Evolutionary conservation across 768 basidiomycete species (phyloP).

Genomic region (Leccinum uliginosum): DNA sequence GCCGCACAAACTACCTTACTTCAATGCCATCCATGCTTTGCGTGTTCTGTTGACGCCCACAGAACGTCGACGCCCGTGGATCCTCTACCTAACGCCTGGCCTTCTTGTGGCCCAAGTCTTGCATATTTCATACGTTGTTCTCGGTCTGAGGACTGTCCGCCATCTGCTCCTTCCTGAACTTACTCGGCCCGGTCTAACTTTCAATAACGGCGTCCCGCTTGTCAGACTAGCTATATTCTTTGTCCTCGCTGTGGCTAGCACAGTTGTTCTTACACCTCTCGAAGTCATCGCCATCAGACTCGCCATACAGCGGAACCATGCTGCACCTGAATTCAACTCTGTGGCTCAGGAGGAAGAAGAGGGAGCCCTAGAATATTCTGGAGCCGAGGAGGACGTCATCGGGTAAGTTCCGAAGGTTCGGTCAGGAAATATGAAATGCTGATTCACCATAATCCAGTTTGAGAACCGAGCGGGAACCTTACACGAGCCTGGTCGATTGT

Average conservation of each 20-base stretch:
- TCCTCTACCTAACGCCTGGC: constrained; percentile 75
- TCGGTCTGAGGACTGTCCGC: constrained; percentile 41
- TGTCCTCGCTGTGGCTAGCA: constrained; percentile 51
- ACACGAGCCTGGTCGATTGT: constrained; percentile 69
- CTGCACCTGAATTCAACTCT: constrained; percentile 68
- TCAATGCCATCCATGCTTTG: constrained; percentile 52
- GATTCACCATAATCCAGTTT: constrained; percentile 40
- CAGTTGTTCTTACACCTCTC: constrained; percentile 61
- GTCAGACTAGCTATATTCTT: constrained; percentile 55
- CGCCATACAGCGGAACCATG: constrained; percentile 82
- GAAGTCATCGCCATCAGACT: constrained; percentile 78
- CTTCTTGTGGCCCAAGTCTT: constrained; percentile 41
- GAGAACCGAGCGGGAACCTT: constrained; percentile 76
- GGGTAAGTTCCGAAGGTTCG: constrained; percentile 44
- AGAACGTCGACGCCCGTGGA: constrained; percentile 75
- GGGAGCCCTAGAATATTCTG: constrained; percentile 58
- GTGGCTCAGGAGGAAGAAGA: constrained; percentile 71
- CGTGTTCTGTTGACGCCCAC: constrained; percentile 77
- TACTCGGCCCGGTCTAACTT: constrained; percentile 28
- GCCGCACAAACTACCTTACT: constrained; percentile 68
- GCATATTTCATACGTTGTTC: constrained; percentile 43
- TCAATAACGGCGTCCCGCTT: constrained; percentile 41
- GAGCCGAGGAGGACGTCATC: constrained; percentile 78
- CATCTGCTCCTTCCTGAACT: constrained; percentile 58
- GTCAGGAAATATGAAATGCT: not conserved